Conservation (phyloP, 768 basidiomycete genomes). For the Termitomyces sp. region DNA sequence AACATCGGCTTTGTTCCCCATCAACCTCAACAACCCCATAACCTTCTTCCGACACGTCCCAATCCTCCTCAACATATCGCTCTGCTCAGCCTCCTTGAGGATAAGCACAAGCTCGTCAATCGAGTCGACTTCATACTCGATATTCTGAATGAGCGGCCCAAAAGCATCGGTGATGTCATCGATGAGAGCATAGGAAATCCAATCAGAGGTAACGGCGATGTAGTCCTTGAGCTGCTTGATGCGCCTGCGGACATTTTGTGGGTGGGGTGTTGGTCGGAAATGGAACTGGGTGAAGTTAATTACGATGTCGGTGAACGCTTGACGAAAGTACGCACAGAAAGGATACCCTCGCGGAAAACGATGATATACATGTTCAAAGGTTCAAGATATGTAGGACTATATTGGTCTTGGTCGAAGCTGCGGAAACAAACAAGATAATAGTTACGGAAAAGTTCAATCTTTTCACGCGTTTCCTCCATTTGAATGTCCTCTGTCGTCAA, state of each 20-base stretch:
- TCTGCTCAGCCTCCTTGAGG: slow-evolving; percentile 92
- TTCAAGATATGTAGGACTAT: slow-evolving; percentile 95
- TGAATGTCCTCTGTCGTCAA: slow-evolving; percentile 98
- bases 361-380: slow-evolving; percentile 99
- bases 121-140: slow-evolving; percentile 99
- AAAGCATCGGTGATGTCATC: slow-evolving; percentile 99
- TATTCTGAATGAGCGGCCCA: slow-evolving; percentile 95
- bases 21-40: slow-evolving; percentile 92
- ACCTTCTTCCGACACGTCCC: slow-evolving; percentile 99
- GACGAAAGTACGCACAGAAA: slow-evolving; percentile 65
- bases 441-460: slow-evolving; percentile 98
- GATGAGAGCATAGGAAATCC: slow-evolving; percentile 99
- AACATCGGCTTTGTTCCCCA: slow-evolving; percentile 99
- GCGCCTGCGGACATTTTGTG: slow-evolving; percentile 94
- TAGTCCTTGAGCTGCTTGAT: slow-evolving; percentile 99
- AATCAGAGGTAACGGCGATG: slow-evolving; percentile 97
- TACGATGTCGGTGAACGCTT: too few species aligned
- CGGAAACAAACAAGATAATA: slow-evolving; percentile 99
- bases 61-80: slow-evolving; percentile 95
- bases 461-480: slow-evolving; percentile 99
- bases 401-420: slow-evolving; percentile 97
- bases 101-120: slow-evolving; percentile 98
- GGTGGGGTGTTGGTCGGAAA: slow-evolving; percentile 95
- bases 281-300: slow-evolving; percentile 66
- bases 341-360: slow-evolving; percentile 94